Evolutionary conservation across 805 yeast species (phyloP).

Genomic region (Pichia pseudocactophila): DNA sequence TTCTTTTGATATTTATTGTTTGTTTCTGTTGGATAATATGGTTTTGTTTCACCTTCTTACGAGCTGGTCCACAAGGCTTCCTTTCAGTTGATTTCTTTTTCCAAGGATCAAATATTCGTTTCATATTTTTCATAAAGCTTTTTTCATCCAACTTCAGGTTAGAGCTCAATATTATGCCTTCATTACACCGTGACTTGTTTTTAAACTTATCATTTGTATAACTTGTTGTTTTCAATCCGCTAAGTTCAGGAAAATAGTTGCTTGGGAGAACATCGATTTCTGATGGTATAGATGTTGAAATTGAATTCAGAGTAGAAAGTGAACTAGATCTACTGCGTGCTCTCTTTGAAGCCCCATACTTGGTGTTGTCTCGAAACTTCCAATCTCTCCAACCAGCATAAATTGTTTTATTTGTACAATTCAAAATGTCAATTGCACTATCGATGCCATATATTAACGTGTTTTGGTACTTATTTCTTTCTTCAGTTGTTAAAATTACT

Average conservation of each 20-base stretch:
- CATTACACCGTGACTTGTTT: too few species aligned
- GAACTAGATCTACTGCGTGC: conserved; percentile 8
- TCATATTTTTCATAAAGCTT: background rate
- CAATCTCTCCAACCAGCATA: conserved; percentile 90
- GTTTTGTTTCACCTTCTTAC: too few species aligned
- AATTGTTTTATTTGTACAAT: conserved; percentile 23
- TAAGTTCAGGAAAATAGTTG: background rate
- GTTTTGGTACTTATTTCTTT: conserved; percentile 13
- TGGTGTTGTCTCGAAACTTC: conserved; percentile 68
- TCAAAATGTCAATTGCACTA: conserved; percentile 7
- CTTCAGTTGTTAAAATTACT: conserved; percentile 19
- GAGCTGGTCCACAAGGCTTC: too few species aligned
- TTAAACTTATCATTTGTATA: too few species aligned
- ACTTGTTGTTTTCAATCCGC: background rate
- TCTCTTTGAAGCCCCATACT: conserved; percentile 31
- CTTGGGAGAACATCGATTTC: background rate
- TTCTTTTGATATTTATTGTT: too few species aligned
- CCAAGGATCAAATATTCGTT: background rate
- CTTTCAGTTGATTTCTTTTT: background rate
- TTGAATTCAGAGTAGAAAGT: conserved; percentile 1
- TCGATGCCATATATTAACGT: conserved; percentile 13
- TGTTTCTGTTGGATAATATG: too few species aligned
- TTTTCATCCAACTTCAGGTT: background rate
- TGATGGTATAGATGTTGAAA: background rate
- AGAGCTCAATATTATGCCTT: too few species aligned